Evolutionary conservation across 345 rosid genomes (phyloP).

Genomic region (Brassica nigra): DNA sequence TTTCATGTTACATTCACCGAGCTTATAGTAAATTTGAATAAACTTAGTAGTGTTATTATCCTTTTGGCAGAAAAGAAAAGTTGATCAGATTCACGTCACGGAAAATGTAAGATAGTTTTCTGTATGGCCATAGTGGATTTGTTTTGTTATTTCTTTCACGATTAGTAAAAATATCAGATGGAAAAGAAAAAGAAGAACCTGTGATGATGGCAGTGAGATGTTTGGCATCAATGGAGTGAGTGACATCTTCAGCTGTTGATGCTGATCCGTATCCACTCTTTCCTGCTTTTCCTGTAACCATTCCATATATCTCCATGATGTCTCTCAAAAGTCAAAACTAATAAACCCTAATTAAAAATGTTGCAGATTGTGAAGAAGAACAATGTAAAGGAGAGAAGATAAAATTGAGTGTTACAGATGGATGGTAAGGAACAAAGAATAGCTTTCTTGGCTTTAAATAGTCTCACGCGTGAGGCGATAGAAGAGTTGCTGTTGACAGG

Average conservation of each 20-base stretch:
- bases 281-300: constrained; percentile 72
- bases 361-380: background rate
- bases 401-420: constrained; percentile 9
- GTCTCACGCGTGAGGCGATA: constrained; percentile 20
- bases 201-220: constrained; percentile 76
- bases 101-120: background rate
- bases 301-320: constrained; percentile 51
- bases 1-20: background rate
- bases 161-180: constrained; percentile 5
- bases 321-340: background rate
- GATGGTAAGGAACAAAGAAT: constrained; percentile 11
- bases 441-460: constrained; percentile 28
- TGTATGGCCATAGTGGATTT: background rate
- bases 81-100: background rate
- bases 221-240: constrained; percentile 64
- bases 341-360: constrained; percentile 5
- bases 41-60: background rate
- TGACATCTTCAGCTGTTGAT: constrained; percentile 80
- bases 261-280: constrained; percentile 90
- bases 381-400: constrained; percentile 15
- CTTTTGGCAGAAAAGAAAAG: background rate
- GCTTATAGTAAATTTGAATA: background rate
- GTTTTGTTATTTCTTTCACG: background rate
- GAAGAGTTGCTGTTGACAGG: constrained; percentile 19
- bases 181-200: constrained; percentile 43